Conservation (phyloP, 345 rosid genomes). For the Gossypium anomalum region DNA sequence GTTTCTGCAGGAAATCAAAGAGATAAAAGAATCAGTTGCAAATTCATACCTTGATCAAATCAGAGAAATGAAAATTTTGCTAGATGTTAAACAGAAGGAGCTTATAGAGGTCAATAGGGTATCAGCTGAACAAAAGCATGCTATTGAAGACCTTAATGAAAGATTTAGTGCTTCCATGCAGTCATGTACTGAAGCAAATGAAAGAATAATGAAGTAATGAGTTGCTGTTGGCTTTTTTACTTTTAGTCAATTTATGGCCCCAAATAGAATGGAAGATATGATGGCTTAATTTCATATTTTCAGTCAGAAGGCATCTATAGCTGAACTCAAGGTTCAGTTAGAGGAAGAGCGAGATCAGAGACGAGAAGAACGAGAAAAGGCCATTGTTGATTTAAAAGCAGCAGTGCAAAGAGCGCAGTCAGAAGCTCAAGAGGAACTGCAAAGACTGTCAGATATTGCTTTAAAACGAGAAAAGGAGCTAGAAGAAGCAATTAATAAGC, state of each 20-base stretch:
- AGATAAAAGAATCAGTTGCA: slow-evolving; percentile 54
- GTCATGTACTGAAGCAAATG: slow-evolving; percentile 83
- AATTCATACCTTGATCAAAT: slow-evolving; percentile 47
- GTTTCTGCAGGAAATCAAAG: slow-evolving; percentile 59
- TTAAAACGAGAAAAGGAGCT: slow-evolving; percentile 64
- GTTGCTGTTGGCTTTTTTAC: slow-evolving; percentile 5
- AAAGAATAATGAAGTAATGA: slow-evolving; percentile 55
- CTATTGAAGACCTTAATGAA: slow-evolving; percentile 70
- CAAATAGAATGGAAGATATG: background rate
- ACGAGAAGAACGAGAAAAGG: slow-evolving; percentile 74
- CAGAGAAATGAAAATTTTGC: slow-evolving; percentile 39
- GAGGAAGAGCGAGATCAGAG: slow-evolving; percentile 84
- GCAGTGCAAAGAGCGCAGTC: slow-evolving; percentile 72
- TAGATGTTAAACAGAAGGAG: slow-evolving; percentile 59
- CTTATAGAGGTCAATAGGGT: slow-evolving; percentile 49
- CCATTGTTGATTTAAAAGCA: slow-evolving; percentile 60
- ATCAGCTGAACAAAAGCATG: slow-evolving; percentile 73
- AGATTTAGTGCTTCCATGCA: slow-evolving; percentile 72
- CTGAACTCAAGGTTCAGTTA: slow-evolving; percentile 62
- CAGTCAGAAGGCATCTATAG: slow-evolving; percentile 77
- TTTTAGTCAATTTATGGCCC: background rate
- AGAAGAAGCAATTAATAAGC: slow-evolving; percentile 73
- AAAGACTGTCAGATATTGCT: slow-evolving; percentile 56
- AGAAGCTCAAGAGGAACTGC: slow-evolving; percentile 74
- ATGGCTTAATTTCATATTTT: slow-evolving; percentile 17